Conservation (phyloP, 2,329 filamentous ascomycete genomes). For the Neopestalotiopsis sp. region DNA sequence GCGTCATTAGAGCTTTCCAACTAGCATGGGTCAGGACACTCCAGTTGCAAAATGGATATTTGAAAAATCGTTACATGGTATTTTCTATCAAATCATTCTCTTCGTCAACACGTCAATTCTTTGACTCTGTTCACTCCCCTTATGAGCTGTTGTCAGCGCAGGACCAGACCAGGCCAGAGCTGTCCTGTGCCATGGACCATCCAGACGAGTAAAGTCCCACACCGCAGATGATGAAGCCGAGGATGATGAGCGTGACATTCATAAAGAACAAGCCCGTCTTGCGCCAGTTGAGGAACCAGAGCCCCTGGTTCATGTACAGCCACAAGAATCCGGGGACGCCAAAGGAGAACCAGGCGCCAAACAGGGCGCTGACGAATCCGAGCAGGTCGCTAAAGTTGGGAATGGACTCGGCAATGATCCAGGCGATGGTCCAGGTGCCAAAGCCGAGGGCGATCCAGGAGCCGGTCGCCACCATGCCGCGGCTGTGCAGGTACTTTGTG, state of each 20-base stretch:
- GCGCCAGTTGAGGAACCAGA: conserved; percentile 40
- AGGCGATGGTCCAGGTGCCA: conserved; percentile 63
- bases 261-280: conserved; percentile 35
- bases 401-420: conserved; percentile 71
- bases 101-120: background rate
- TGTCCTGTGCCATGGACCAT: conserved; percentile 35
- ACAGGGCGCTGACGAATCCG: conserved; percentile 65
- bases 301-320: conserved; percentile 51
- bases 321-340: conserved; percentile 53
- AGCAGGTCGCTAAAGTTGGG: conserved; percentile 72
- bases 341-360: conserved; percentile 70
- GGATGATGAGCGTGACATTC: conserved; percentile 38
- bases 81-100: background rate
- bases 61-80: background rate
- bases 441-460: conserved; percentile 64
- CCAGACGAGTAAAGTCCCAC: conserved; percentile 45
- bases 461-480: conserved; percentile 53
- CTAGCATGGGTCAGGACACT: background rate
- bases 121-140: background rate
- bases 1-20: background rate
- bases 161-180: conserved; percentile 4
- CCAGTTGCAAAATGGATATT: background rate
- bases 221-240: conserved; percentile 40
- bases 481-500: conserved; percentile 58
- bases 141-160: conserved; percentile 7